These are phyloP conservation scores for Colletotrichum tanaceti DNA, from an alignment of 2,329 filamentous ascomycete genomes.

Conservation along the genomic window DNA sequence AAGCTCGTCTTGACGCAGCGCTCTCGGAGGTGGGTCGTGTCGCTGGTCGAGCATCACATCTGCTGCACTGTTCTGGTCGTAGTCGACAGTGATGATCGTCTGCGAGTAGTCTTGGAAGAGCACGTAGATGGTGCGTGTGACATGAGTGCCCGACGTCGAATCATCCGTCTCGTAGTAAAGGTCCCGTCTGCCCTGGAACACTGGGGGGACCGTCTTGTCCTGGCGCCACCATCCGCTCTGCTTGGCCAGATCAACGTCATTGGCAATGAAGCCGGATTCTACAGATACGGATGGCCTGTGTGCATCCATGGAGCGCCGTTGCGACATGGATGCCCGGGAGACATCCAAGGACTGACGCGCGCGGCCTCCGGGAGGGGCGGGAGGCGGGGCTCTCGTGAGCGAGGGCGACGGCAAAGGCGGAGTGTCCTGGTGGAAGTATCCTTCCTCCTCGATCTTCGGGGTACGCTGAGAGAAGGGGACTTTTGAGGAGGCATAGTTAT, in stretches of 20 bases:
- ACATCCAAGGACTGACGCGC: slow-evolving; percentile 74
- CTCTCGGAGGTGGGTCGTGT: slow-evolving; percentile 84
- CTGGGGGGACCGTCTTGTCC: slow-evolving; percentile 80
- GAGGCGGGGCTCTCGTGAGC: slow-evolving; percentile 39
- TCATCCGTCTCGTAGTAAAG: slow-evolving; percentile 87
- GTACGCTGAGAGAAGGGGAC: slow-evolving; percentile 50
- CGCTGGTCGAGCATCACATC: slow-evolving; percentile 84
- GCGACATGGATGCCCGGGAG: slow-evolving; percentile 59
- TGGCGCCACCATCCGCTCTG: slow-evolving; percentile 89
- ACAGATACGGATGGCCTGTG: slow-evolving; percentile 77
- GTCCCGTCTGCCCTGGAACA: slow-evolving; percentile 84
- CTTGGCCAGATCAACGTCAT: slow-evolving; percentile 82
- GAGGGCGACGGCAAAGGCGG: slow-evolving; percentile 57
- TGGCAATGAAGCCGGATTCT: slow-evolving; percentile 87
- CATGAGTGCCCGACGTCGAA: slow-evolving; percentile 74
- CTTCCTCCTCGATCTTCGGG: slow-evolving; percentile 59
- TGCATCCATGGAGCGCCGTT: slow-evolving; percentile 77
- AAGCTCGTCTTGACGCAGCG: slow-evolving; percentile 90
- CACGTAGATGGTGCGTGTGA: slow-evolving; percentile 87
- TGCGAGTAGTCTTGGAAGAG: slow-evolving; percentile 97
- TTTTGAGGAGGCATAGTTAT: slow-evolving; percentile 60
- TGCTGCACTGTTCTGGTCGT: slow-evolving; percentile 78
- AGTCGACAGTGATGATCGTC: slow-evolving; percentile 84
- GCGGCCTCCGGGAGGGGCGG: slow-evolving; percentile 30
- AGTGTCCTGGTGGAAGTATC: slow-evolving; percentile 54